Conservation (phyloP, 176 grass and related monocot genomes). For the Carex myosuroides region DNA sequence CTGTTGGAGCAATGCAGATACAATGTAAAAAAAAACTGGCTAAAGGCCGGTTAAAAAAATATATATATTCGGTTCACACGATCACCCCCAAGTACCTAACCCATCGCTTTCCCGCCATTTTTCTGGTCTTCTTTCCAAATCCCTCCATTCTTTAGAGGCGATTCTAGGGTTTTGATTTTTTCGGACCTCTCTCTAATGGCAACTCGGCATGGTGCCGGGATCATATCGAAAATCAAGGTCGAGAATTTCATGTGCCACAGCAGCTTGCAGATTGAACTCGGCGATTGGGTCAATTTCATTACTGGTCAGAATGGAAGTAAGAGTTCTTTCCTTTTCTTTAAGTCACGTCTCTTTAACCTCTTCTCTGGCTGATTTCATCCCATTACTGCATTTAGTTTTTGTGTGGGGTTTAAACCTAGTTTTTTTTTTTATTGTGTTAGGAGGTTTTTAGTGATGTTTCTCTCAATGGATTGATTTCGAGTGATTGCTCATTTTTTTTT, state of each 20-base stretch:
- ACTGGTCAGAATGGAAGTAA: conserved; percentile 94
- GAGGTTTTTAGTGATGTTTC: background rate
- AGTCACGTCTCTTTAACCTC: background rate
- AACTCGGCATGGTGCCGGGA: conserved; percentile 38
- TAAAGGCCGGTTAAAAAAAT: too few species aligned
- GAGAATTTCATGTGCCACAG: conserved; percentile 99
- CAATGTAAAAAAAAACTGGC: too few species aligned
- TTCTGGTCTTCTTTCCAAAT: background rate
- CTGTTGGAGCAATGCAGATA: too few species aligned
- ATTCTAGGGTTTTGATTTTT: conserved; percentile 20
- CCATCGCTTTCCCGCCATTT: background rate
- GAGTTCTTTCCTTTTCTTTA: background rate
- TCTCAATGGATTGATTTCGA: background rate
- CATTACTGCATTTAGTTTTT: background rate
- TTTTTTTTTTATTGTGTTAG: background rate
- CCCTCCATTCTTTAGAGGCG: background rate
- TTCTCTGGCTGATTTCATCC: background rate
- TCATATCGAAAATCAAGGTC: conserved; percentile 54
- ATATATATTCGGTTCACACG: too few species aligned
- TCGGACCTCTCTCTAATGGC: background rate
- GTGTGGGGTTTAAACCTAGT: background rate
- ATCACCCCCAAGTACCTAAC: too few species aligned
- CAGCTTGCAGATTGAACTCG: conserved; percentile 69
- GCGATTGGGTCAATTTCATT: conserved; percentile 71
- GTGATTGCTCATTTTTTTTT: background rate